These are phyloP conservation scores for Plasmodium billcollinsi DNA, from an alignment of 169 alveolate genomes.

Conservation along the genomic window DNA sequence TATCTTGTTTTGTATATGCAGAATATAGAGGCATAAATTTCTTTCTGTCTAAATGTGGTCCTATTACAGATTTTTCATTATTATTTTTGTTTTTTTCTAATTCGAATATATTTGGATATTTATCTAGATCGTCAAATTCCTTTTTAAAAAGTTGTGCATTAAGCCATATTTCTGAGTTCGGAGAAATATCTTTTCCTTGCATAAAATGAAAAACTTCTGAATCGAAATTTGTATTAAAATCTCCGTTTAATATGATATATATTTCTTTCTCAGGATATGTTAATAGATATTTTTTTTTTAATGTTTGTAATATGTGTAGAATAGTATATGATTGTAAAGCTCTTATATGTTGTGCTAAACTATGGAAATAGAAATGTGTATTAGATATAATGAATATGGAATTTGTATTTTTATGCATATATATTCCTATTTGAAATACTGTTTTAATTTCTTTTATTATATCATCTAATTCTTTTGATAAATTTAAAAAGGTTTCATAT, in stretches of 20 bases:
- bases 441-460: constrained; percentile 63
- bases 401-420: constrained; percentile 24
- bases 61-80: constrained; percentile 20
- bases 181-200: constrained; percentile 40
- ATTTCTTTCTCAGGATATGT: constrained; percentile 15
- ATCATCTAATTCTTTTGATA: constrained; percentile 39
- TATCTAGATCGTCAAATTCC: constrained; percentile 72
- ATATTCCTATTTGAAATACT: constrained; percentile 65
- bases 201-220: constrained; percentile 69
- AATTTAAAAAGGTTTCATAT: constrained; percentile 37
- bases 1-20: constrained; percentile 63
- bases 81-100: constrained; percentile 7
- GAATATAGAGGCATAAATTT: constrained; percentile 54
- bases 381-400: constrained; percentile 45
- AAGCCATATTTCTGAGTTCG: constrained; percentile 50
- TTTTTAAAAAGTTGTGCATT: constrained; percentile 65
- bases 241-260: constrained; percentile 59
- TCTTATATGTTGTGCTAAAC: constrained; percentile 69
- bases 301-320: constrained; percentile 29
- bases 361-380: constrained; percentile 75
- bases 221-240: constrained; percentile 64
- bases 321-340: constrained; percentile 43
- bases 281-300: constrained; percentile 37
- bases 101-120: constrained; percentile 57
- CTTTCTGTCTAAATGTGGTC: constrained; percentile 64